Evolutionary conservation across 257 asterid genomes (phyloP).

Genomic region (Forsythia suspensa): DNA sequence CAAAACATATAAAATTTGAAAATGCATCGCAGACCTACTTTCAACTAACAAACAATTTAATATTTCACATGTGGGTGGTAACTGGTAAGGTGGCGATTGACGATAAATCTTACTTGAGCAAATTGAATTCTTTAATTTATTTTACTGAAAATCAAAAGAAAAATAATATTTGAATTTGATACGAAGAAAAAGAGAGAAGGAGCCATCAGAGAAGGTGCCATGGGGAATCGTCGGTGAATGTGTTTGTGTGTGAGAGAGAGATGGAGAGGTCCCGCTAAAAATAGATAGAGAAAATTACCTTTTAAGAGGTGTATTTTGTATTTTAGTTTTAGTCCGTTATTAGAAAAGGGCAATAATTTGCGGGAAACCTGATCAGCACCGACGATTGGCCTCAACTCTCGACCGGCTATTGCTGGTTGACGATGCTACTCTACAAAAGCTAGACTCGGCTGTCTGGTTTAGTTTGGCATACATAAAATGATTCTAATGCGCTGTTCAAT

Average conservation of each 20-base stretch:
- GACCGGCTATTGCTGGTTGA: slow-evolving; percentile 58
- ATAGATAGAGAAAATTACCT: neutral
- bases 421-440: slow-evolving; percentile 8
- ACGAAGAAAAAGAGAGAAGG: slow-evolving; percentile 21
- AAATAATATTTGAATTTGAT: neutral
- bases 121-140: neutral
- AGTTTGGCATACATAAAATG: too few relatives aligned
- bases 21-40: slow-evolving; percentile 25
- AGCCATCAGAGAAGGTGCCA: slow-evolving; percentile 6
- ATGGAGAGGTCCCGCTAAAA: slow-evolving; percentile 17
- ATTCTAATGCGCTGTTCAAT: too few relatives aligned
- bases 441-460: neutral
- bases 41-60: slow-evolving; percentile 34
- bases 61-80: slow-evolving; percentile 42
- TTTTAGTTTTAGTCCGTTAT: slow-evolving; percentile 10
- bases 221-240: slow-evolving; percentile 27
- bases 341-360: slow-evolving; percentile 30
- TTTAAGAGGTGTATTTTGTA: neutral
- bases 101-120: slow-evolving; percentile 20
- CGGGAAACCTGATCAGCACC: slow-evolving; percentile 49
- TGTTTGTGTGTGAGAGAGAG: neutral
- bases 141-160: slow-evolving; percentile 14
- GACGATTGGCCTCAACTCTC: slow-evolving; percentile 37
- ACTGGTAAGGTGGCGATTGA: slow-evolving; percentile 30
- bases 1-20: slow-evolving; percentile 31